Evolutionary conservation across 2,329 filamentous ascomycete species (phyloP).

Genomic region (Xylariaceae sp.): DNA sequence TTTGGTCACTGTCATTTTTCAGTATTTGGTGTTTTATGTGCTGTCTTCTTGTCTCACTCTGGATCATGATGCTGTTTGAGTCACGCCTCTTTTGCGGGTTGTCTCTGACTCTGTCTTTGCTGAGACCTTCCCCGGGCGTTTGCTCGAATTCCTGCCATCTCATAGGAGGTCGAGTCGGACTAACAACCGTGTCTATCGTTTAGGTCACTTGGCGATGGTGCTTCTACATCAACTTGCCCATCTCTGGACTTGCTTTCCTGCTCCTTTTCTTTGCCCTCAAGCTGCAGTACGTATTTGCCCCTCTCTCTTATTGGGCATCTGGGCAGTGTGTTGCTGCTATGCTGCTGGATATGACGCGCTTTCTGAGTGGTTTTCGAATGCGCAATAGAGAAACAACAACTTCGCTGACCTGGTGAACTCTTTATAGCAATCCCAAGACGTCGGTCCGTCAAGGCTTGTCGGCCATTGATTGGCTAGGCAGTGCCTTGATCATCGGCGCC

Average conservation of each 20-base stretch:
- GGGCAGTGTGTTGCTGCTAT: neutral
- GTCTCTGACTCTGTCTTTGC: neutral
- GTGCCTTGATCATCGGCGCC: constrained; percentile 61
- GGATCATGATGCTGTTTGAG: neutral
- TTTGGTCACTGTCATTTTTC: neutral
- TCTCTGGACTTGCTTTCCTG: constrained; percentile 42
- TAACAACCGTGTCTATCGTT: neutral
- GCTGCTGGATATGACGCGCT: neutral
- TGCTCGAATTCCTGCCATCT: neutral
- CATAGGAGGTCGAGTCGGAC: neutral
- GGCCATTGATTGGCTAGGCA: constrained; percentile 56
- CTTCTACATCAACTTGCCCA: constrained; percentile 59
- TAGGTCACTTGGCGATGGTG: constrained; percentile 61
- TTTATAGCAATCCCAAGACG: constrained; percentile 52
- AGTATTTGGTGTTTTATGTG: neutral
- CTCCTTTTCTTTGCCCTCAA: constrained; percentile 59
- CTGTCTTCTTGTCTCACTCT: neutral
- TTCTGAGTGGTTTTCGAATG: neutral
- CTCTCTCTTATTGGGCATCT: neutral
- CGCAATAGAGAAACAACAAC: neutral
- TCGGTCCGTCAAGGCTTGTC: constrained; percentile 56
- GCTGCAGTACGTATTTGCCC: constrained; percentile 41
- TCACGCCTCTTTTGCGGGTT: neutral
- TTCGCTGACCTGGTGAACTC: neutral
- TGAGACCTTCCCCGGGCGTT: neutral